Conservation (phyloP, 345 rosid genomes). For the Rhodamnia rubescens region DNA sequence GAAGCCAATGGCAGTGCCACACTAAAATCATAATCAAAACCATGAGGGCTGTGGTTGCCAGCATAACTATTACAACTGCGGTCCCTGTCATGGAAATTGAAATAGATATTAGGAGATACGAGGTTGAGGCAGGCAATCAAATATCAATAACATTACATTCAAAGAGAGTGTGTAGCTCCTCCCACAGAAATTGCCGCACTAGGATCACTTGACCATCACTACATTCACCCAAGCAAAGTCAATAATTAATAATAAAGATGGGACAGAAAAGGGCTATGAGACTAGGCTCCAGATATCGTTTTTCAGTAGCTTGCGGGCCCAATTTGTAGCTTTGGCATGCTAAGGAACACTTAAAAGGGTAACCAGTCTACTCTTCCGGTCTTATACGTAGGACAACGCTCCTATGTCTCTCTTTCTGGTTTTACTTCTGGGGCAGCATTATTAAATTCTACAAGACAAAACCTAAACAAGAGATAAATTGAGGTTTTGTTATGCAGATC, state of each 20-base stretch:
- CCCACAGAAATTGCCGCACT: not conserved
- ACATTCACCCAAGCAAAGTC: not conserved
- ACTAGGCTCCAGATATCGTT: not conserved
- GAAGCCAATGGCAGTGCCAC: slow-evolving; percentile 76
- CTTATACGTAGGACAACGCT: not conserved
- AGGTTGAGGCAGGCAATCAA: not conserved
- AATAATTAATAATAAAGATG: not conserved
- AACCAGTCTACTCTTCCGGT: not conserved
- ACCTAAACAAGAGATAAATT: not conserved
- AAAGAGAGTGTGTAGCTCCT: not conserved
- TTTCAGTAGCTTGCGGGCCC: not conserved
- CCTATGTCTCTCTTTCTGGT: not conserved
- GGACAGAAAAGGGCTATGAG: not conserved
- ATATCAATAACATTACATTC: not conserved
- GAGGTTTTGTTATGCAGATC: not conserved
- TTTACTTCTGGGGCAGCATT: not conserved
- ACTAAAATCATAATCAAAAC: slow-evolving; percentile 56
- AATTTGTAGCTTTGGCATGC: not conserved
- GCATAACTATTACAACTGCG: slow-evolving; percentile 66
- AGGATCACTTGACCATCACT: not conserved
- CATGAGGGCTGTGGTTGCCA: slow-evolving; percentile 68
- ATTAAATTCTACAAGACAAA: not conserved
- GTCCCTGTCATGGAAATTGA: slow-evolving; percentile 32
- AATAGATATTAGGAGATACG: not conserved
- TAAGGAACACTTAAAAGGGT: not conserved